Conservation (phyloP, 257 asterid genomes). For the Solanum sitiens region DNA sequence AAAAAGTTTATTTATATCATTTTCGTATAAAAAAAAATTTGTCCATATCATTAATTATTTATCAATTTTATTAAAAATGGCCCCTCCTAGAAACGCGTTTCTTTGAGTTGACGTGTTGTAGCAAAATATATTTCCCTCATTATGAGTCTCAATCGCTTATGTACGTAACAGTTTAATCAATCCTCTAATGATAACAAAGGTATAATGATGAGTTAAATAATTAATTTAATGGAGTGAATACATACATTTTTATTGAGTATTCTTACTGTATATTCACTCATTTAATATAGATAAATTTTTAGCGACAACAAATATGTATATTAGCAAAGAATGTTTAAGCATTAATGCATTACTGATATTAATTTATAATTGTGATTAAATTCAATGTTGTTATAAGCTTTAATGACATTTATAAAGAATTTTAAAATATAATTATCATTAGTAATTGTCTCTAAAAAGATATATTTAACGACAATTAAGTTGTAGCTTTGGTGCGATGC, state of each 20-base stretch:
- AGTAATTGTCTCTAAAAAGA: not conserved
- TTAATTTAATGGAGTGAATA: not conserved
- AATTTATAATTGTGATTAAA: no score
- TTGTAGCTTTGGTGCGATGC: not conserved
- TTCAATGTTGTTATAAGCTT: accelerated
- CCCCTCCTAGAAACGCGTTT: not conserved
- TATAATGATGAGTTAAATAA: not conserved
- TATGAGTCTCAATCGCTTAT: no score
- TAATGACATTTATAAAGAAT: no score
- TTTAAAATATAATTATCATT: no score
- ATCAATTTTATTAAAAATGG: not conserved
- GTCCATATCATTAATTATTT: no score
- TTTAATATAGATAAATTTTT: no score
- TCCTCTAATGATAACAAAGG: not conserved
- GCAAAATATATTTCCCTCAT: not conserved
- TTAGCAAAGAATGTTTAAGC: no score
- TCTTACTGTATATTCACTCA: not conserved
- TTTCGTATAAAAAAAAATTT: no score
- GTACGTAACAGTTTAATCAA: not conserved
- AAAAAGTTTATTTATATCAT: no score
- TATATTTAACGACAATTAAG: not conserved
- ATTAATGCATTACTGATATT: not conserved
- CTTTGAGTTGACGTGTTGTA: not conserved
- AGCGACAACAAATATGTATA: no score
- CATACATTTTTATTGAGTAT: not conserved